Base-by-base conservation (phyloP, 441 rosid genomes). In the Biscutella laevigata region DNA sequence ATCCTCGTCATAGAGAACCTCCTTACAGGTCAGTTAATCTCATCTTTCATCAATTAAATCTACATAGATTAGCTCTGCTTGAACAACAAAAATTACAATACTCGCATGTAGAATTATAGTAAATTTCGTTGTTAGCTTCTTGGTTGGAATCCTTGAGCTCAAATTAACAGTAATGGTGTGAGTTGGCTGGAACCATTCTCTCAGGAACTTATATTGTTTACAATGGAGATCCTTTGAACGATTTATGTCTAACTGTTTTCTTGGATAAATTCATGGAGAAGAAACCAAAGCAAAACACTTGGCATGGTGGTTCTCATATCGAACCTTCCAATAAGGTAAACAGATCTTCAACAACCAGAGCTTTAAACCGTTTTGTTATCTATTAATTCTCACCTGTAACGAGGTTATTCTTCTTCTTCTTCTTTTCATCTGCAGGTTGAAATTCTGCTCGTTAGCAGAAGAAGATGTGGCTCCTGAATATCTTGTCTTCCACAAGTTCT, bases 291-390 rank as follows among this genome's bases (percentile, higher is more conserved):
- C 72, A 77, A 68, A 77, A 62, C 65, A 49, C 74, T 24, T 92
- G 99, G 99, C 97, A 92, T 56, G 97, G 99, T 69, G 92, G 89
- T 44, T 92, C 99, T 34, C 92, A 86, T 72, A 92, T 92, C 19
- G 95, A 88, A 78, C 95, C 97, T 33, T 80, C 92, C 68, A 88
- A 84, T 69, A 82, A 88, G 94, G 98, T 86, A 35, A 38, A 35
- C 46, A 11, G 30, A 37, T 59, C 48, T 37, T 48, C 33, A 51
- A 28, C 28, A 53, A 25, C 10, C 20, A 10, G n/a, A 45, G 6
- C n/a, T 48, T n/a, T 13, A 21, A 24, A 21, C 15, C 29, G 6
- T 19, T 42, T 45, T 40, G 39, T 40, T 26, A 30, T 21, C 28
- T 39, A n/a, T n/a, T n/a, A n/a, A 30, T 27, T 27, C 41, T 53